phyloP scores from a whole-genome alignment of 768 basidiomycete species.

The Termitomyces sp. region DNA sequence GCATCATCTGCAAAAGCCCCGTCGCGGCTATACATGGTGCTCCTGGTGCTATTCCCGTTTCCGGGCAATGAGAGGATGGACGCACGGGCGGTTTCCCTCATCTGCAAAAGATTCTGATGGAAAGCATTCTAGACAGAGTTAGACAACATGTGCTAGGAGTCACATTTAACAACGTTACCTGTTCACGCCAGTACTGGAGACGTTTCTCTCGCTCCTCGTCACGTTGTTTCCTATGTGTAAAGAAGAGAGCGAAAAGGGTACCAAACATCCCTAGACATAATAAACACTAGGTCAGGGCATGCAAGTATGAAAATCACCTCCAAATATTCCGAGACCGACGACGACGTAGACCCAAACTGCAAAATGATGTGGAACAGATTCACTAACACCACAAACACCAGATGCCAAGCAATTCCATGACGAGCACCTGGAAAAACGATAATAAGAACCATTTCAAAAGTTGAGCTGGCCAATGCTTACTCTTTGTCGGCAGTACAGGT shows the following conservation, averaged over 20 bases:
- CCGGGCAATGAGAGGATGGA: conserved; percentile 56
- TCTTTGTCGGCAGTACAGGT: conserved; percentile 52
- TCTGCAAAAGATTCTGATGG: conserved; percentile 75
- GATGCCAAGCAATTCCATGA: conserved; percentile 68
- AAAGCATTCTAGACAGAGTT: conserved; percentile 54
- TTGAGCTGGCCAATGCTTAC: conserved; percentile 23
- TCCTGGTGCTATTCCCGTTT: conserved; percentile 41
- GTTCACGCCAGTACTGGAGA: conserved; percentile 87
- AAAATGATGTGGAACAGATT: conserved; percentile 59
- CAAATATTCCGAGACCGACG: conserved; percentile 67
- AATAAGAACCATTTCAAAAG: neutral
- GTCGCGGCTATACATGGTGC: conserved; percentile 44
- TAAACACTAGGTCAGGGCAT: neutral
- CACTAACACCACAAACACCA: conserved; percentile 57
- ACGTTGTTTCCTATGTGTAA: conserved; percentile 67
- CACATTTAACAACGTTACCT: conserved; percentile 36
- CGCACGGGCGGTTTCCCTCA: conserved; percentile 69
- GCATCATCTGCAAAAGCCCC: conserved; percentile 50
- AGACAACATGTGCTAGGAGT: neutral
- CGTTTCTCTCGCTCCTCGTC: conserved; percentile 78
- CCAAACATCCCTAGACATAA: conserved; percentile 60
- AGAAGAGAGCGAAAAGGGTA: conserved; percentile 62
- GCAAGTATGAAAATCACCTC: conserved; percentile 40
- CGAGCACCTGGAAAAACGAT: conserved; percentile 44
- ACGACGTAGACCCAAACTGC: conserved; percentile 66